A percentile compares a stretch with the other conserved stretches of the same genome.
Conservation (phyloP, 169 alveolate species). For the Babesia bovis region DNA sequence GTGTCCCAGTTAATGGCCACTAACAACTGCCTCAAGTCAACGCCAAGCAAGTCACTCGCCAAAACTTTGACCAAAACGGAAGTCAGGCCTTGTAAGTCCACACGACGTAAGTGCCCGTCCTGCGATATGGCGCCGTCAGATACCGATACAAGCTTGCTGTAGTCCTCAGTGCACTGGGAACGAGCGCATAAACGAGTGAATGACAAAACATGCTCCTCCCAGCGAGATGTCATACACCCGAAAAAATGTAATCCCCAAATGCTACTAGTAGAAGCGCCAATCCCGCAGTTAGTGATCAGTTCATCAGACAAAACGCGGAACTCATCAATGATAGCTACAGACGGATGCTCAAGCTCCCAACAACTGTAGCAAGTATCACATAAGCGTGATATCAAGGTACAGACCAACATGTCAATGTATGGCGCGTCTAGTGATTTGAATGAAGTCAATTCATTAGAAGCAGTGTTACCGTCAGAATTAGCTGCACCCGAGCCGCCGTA, state of each 20-base stretch:
- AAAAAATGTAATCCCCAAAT: neutral
- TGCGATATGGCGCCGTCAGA: neutral
- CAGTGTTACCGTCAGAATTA: neutral
- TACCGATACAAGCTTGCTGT: neutral
- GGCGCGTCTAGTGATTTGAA: neutral
- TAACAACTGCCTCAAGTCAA: neutral
- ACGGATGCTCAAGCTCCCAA: constrained; percentile 21
- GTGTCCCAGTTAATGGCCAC: constrained; percentile 13
- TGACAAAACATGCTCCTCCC: constrained; percentile 23
- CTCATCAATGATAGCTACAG: no score
- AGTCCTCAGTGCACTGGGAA: constrained; percentile 15
- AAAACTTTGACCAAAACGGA: neutral
- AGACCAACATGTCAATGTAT: neutral
- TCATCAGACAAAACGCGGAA: no score
- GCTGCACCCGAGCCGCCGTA: neutral
- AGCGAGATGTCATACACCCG: neutral
- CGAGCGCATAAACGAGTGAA: constrained; percentile 14
- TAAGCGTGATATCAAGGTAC: constrained; percentile 5
- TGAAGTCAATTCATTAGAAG: no score
- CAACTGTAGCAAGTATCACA: neutral
- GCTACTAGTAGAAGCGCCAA: no score
- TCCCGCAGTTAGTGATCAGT: no score
- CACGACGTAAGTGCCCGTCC: neutral
- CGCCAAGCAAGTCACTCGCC: neutral
- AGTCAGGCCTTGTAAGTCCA: neutral